Evolutionary conservation across 768 basidiomycete genomes (phyloP), one percentile per base, ranked within the genome.

Genomic region (Fibroporia radiculosa): DNA sequence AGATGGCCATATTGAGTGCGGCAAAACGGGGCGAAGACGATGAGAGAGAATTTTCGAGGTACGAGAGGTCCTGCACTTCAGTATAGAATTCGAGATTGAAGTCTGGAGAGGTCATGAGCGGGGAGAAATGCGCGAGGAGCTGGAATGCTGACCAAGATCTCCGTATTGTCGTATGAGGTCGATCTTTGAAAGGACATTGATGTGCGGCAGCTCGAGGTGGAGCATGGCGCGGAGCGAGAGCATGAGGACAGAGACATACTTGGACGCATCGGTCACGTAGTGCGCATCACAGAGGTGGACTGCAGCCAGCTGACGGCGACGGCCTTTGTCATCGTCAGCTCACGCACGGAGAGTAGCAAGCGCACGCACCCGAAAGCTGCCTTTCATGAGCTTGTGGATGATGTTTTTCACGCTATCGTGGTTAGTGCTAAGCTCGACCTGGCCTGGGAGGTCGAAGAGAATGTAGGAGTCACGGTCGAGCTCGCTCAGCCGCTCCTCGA

Each of bases 81-180:
- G 96, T 97, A 63, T 98, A 98, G 62, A 88, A 99, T 52, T 92
- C 89, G 23, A 99, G 82, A 57, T 95, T 96, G 71, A 99, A 98
- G 34, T 95, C 95, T 96, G 54, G 25, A 13, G 27, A 32, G 0
- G 35, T 51, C 8, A 48, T 24, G 20, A 16, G 20, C 7, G 40
- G 42, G 13, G 8, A 6, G 38, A 16, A 24, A 27, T n/a, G 20
- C 3, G 40, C 24, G 4, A 18, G n/a, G 26, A 12, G n/a, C n/a
- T n/a, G n/a, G 26, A 35, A 36, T 14, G 39, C n/a, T 32, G 55
- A 93, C 93, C 89, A 33, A 98, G 73, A 49, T 95, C 90, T 10
- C 96, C 96, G 49, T 95, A 93, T 52, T 84, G 79, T 14, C 75
- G 70, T 14, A 99, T 69, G n/a, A 97, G 68, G 64, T 99, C 96